Percentiles rank a stretch among this genome's conserved stretches.
Evolutionary conservation across 345 rosid genomes (phyloP).

Genomic region (Brassica juncea): DNA sequence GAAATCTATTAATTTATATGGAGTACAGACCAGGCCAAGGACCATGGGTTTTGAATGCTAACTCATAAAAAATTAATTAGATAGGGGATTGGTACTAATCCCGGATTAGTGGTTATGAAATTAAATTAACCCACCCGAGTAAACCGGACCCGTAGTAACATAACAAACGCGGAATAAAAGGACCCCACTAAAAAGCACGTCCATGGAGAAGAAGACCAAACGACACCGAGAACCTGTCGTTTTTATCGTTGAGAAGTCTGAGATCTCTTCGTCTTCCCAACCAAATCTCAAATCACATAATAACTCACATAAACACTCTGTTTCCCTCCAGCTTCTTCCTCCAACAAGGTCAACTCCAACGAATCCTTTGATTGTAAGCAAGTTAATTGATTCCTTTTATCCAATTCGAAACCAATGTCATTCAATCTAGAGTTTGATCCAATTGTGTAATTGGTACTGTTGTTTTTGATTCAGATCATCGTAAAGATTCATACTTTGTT

Average conservation of each 20-base stretch:
- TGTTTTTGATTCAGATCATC: neutral
- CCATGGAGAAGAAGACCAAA: slow-evolving; percentile 10
- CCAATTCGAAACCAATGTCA: no score
- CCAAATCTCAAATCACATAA: neutral
- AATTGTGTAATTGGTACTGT: neutral
- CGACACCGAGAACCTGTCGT: slow-evolving; percentile 11
- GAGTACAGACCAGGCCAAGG: no score
- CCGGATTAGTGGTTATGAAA: neutral
- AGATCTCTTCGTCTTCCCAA: neutral
- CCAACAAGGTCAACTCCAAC: neutral
- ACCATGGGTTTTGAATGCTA: neutral
- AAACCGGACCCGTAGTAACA: neutral
- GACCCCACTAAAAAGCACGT: slow-evolving; percentile 1
- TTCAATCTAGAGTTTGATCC: neutral
- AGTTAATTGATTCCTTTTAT: neutral
- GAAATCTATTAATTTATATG: no score
- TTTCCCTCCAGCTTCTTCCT: neutral
- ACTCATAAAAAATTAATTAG: neutral
- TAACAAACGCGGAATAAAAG: neutral
- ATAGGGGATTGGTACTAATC: neutral
- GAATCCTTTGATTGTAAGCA: neutral
- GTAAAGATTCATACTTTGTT: neutral
- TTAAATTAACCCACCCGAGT: neutral
- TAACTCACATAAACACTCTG: neutral
- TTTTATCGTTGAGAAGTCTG: neutral